These are phyloP conservation scores for Diaporthe helianthi DNA, from an alignment of 2,329 filamentous ascomycete genomes.

Conservation along the genomic window DNA sequence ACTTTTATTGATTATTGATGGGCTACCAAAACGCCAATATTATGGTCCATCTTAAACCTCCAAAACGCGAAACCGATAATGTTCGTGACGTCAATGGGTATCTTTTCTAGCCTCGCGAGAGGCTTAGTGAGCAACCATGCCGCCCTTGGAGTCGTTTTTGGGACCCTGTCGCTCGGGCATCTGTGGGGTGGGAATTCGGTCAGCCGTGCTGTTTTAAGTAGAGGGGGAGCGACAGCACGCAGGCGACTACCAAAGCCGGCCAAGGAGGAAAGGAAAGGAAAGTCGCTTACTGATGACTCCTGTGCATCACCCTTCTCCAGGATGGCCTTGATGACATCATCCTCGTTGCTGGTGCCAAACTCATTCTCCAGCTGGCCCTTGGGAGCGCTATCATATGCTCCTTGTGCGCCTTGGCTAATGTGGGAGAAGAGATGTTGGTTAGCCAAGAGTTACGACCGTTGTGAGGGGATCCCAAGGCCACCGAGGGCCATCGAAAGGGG, in stretches of 20 bases:
- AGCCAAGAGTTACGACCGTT: neutral
- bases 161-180: conserved; percentile 59
- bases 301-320: conserved; percentile 77
- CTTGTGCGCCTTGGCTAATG: conserved; percentile 82
- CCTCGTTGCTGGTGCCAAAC: conserved; percentile 82
- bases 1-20: conserved; percentile 14
- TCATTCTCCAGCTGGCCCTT: conserved; percentile 80
- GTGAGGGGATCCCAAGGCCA: neutral
- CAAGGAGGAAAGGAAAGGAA: neutral
- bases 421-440: neutral
- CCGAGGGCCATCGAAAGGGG: conserved; percentile 18
- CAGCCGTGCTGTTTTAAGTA: conserved; percentile 6
- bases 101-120: conserved; percentile 26
- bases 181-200: conserved; percentile 43
- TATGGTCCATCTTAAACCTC: conserved; percentile 18
- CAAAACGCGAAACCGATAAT: conserved; percentile 20
- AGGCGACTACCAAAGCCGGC: neutral
- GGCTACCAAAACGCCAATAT: conserved; percentile 21
- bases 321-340: conserved; percentile 83
- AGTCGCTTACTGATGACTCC: conserved; percentile 55
- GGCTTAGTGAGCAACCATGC: conserved; percentile 51
- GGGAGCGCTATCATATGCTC: conserved; percentile 77
- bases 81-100: conserved; percentile 31
- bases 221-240: too few species aligned
- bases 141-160: conserved; percentile 59